Percentiles rank a stretch among this genome's conserved stretches.
Conservation (phyloP, 768 basidiomycete genomes). For the Agaricus blazei region DNA sequence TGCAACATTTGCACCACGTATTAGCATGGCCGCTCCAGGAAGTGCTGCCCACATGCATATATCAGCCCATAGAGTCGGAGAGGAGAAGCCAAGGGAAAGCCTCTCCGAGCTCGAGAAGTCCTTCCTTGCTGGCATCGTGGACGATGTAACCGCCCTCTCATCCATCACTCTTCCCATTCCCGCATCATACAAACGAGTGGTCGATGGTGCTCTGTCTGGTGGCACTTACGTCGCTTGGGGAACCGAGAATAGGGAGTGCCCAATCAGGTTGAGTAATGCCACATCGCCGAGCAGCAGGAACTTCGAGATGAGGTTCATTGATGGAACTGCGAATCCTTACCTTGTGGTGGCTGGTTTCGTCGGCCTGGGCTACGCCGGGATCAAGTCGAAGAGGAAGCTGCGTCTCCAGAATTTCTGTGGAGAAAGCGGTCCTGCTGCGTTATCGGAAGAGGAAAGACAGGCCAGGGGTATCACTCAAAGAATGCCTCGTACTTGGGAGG, state of each 20-base stretch:
- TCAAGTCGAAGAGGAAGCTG: slow-evolving; percentile 35
- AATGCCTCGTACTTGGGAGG: slow-evolving; percentile 44
- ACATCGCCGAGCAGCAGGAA: slow-evolving; percentile 42
- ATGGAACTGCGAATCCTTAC: slow-evolving; percentile 63
- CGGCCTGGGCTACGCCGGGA: slow-evolving; percentile 47
- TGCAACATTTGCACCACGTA: slow-evolving; percentile 62
- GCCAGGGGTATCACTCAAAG: slow-evolving; percentile 41
- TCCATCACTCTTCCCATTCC: slow-evolving; percentile 55
- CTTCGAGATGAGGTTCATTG: slow-evolving; percentile 59
- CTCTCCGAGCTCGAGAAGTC: slow-evolving; percentile 37
- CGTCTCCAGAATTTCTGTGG: slow-evolving; percentile 29
- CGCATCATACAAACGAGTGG: slow-evolving; percentile 60
- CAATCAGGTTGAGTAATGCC: slow-evolving; percentile 52
- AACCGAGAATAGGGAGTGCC: slow-evolving; percentile 61
- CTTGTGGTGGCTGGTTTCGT: slow-evolving; percentile 55
- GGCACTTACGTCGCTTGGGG: slow-evolving; percentile 72
- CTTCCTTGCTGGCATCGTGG: slow-evolving; percentile 58
- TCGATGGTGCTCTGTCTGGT: slow-evolving; percentile 65
- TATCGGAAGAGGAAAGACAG: slow-evolving; percentile 40
- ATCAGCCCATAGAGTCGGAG: slow-evolving; percentile 45
- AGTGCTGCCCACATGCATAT: slow-evolving; percentile 60
- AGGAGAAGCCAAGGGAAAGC: slow-evolving; percentile 7
- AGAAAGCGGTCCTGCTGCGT: slow-evolving; percentile 28
- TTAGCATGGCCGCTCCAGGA: slow-evolving; percentile 40
- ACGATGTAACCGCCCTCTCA: slow-evolving; percentile 51